These are phyloP conservation scores for Dothideomycetidae sp. DNA, from an alignment of 2,329 filamentous ascomycete genomes.

Conservation along the genomic window DNA sequence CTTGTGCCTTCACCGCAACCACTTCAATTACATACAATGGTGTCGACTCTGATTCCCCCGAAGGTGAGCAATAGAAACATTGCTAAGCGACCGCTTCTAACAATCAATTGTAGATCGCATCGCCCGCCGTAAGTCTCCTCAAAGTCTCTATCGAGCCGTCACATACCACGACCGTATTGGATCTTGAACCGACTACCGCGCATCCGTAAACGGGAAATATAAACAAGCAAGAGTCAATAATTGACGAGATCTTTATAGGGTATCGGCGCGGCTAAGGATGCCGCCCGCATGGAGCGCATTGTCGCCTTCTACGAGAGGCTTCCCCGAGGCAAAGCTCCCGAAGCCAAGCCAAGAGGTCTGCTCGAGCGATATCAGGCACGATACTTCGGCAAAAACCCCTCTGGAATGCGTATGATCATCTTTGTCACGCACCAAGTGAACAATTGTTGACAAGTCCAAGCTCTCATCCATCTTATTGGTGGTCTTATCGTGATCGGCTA, in stretches of 20 bases:
- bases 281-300: constrained; percentile 92
- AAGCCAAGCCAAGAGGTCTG: constrained; percentile 66
- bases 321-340: constrained; percentile 78
- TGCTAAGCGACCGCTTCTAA: constrained; percentile 8
- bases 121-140: constrained; percentile 56
- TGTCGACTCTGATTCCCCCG: constrained; percentile 92
- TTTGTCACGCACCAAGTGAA: constrained; percentile 5
- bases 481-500: constrained; percentile 73
- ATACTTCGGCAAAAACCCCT: constrained; percentile 92
- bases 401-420: constrained; percentile 62
- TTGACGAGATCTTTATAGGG: constrained; percentile 43
- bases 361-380: constrained; percentile 70
- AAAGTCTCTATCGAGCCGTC: constrained; percentile 7
- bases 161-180: not conserved
- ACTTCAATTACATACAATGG: constrained; percentile 21
- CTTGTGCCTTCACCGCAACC: constrained; percentile 11
- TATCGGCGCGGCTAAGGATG: constrained; percentile 88
- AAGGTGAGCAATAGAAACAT: constrained; percentile 58
- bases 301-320: constrained; percentile 99
- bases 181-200: not conserved
- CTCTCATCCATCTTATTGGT: constrained; percentile 74
- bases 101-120: constrained; percentile 50
- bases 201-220: constrained; percentile 11
- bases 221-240: not conserved
- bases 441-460: constrained; percentile 35